Evolutionary conservation across 768 basidiomycete genomes (phyloP).

Genomic region (Porphyrellus cyaneotinctus): DNA sequence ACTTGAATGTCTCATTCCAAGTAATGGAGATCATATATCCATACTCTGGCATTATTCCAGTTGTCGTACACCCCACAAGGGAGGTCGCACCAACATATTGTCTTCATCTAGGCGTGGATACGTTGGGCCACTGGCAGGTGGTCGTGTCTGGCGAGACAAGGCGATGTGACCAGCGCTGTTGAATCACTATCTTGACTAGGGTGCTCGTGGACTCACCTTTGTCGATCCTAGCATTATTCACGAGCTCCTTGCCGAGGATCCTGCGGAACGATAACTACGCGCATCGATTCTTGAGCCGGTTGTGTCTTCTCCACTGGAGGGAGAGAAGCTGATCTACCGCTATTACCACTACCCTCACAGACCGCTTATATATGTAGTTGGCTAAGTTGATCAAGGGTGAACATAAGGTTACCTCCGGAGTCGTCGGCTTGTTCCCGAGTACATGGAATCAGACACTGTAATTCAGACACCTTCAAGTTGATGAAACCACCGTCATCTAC

Average conservation of each 20-base stretch:
- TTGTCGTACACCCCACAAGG: not conserved
- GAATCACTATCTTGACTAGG: conserved; percentile 19
- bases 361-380: conserved; percentile 17
- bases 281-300: conserved; percentile 8
- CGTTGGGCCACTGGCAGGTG: conserved; percentile 4
- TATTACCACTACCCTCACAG: not conserved
- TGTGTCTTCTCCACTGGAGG: conserved; percentile 6
- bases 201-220: conserved; percentile 17
- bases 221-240: conserved; percentile 2
- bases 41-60: not conserved
- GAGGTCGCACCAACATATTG: not conserved
- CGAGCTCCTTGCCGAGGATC: conserved; percentile 2
- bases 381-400: too few relatives aligned
- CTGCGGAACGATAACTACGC: conserved; percentile 1
- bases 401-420: not conserved
- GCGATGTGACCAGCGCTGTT: not conserved
- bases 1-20: not conserved
- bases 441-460: too few relatives aligned
- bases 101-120: not conserved
- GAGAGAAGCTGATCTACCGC: conserved; percentile 13
- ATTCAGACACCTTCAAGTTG: too few relatives aligned
- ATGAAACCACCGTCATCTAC: too few relatives aligned
- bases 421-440: too few relatives aligned
- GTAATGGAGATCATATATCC: not conserved
- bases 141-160: not conserved